These are phyloP conservation scores for Microdochium paspali DNA, from an alignment of 2,329 filamentous ascomycete species.

Conservation along the genomic window DNA sequence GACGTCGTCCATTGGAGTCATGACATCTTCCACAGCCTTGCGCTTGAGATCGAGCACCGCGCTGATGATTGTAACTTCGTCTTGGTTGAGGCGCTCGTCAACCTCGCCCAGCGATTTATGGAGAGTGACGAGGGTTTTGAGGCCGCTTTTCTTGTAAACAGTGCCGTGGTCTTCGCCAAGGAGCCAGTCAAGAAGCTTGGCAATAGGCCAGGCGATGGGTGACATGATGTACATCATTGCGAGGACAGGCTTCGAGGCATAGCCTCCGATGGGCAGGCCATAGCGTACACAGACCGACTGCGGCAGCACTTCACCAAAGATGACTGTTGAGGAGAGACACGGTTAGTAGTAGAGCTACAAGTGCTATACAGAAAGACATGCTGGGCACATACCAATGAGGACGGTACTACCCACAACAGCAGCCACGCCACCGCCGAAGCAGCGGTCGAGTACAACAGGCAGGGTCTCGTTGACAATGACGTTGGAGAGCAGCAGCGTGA, in stretches of 20 bases:
- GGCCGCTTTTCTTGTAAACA: conserved; percentile 92
- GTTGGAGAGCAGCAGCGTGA: conserved; percentile 87
- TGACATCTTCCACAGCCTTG: conserved; percentile 88
- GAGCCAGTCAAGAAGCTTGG: conserved; percentile 87
- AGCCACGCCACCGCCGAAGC: conserved; percentile 87
- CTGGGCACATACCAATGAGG: conserved; percentile 63
- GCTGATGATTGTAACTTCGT: conserved; percentile 98
- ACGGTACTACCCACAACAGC: conserved; percentile 90
- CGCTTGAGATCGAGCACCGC: conserved; percentile 94
- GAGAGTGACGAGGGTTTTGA: conserved; percentile 92
- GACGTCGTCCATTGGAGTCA: conserved; percentile 98
- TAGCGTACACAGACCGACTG: conserved; percentile 96
- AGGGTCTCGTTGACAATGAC: conserved; percentile 97
- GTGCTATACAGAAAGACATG: not conserved
- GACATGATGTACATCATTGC: conserved; percentile 86
- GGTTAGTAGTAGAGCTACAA: conserved; percentile 10
- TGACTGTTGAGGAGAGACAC: conserved; percentile 48
- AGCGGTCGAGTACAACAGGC: conserved; percentile 89
- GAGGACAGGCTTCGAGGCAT: conserved; percentile 82
- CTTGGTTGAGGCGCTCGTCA: conserved; percentile 84
- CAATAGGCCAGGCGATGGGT: conserved; percentile 87
- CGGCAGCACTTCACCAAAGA: conserved; percentile 93
- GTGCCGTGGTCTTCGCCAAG: conserved; percentile 94
- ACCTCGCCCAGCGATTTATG: conserved; percentile 86
- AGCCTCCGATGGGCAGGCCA: conserved; percentile 87